Evolutionary conservation across 345 rosid genomes (phyloP), one percentile per base, ranked within the genome.

Genomic region (Balakata baccata): DNA sequence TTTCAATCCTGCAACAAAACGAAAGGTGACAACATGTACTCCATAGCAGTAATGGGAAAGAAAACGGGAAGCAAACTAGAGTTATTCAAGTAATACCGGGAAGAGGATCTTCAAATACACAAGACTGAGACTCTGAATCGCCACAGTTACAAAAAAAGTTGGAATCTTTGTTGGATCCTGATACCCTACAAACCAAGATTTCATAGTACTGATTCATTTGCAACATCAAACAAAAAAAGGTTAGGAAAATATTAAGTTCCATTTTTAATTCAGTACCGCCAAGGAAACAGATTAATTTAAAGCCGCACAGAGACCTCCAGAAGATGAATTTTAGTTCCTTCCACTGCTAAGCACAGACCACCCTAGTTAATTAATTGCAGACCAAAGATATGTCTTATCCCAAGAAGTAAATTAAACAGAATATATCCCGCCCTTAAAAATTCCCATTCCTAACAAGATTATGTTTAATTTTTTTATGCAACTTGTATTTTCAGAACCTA

Each of bases 1-100:
- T 82, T 83, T 87, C 85, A 90, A 79, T 74, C 98, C 99, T 83
- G 85, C 75, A 79, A 66, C 68, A 76, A 43, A 67, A 70, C 43
- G 69, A 38, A 74, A 20, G n/a, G 37, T 52, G 23, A 38, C n/a
- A 7, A 60, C 54, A 54, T 29, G 2, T 29, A 29, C 34, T 29
- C 8, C 29, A 14, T 50, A 4, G 46, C 70, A 11, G 11, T 13
- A 20, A 5, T 10, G 37, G 13, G 54, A 5, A 18, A 29, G 6
- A 68, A 52, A 68, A 25, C 17, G 6, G 60, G 65, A 46, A 53
- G 57, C 14, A 5, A 70, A 74, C 1, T 20, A n/a, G 57, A 64
- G 22, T 57, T 50, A 18, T 29, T 63, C 66, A 34, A 57, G 68
- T 3, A 53, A 47, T 86, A 92, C 98, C 89, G 9, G 93, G 89